Evolutionary conservation across 1,139 yeast species (phyloP).

Genomic region (Arxiozyma bovina): DNA sequence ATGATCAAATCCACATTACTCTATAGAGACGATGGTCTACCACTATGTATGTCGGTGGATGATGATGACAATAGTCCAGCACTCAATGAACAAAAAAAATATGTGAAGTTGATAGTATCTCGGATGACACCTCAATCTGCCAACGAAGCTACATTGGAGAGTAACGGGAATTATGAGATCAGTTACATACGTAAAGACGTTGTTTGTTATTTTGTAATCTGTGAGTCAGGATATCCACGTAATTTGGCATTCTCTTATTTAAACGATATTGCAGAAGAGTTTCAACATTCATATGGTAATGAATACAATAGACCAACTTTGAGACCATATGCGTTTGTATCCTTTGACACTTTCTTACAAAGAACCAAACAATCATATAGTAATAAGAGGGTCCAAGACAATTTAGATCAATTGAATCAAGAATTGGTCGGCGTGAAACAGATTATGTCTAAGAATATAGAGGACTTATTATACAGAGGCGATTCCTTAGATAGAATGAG

Average conservation of each 20-base stretch:
- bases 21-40: constrained; percentile 69
- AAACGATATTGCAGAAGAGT: constrained; percentile 73
- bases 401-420: constrained; percentile 73
- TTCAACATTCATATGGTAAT: constrained; percentile 65
- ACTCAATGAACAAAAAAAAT: constrained; percentile 71
- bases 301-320: constrained; percentile 57
- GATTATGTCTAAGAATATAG: constrained; percentile 93
- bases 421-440: constrained; percentile 90
- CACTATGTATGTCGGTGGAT: constrained; percentile 88
- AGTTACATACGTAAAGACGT: constrained; percentile 61
- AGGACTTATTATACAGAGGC: constrained; percentile 88
- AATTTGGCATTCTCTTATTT: constrained; percentile 84
- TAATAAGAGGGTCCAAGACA: constrained; percentile 84
- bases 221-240: constrained; percentile 73
- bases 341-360: constrained; percentile 73
- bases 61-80: constrained; percentile 61
- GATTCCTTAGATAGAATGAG: constrained; percentile 89
- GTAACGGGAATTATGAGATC: constrained; percentile 56
- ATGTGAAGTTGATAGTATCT: constrained; percentile 67
- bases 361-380: constrained; percentile 84
- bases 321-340: constrained; percentile 84
- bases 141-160: constrained; percentile 76
- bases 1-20: constrained; percentile 70
- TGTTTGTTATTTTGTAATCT: constrained; percentile 68
- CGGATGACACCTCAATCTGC: constrained; percentile 76